Percentiles rank a stretch among this genome's conserved stretches.
These are phyloP conservation scores for Corylus americana DNA, from an alignment of 306 rosid genomes.

Conservation along the genomic window DNA sequence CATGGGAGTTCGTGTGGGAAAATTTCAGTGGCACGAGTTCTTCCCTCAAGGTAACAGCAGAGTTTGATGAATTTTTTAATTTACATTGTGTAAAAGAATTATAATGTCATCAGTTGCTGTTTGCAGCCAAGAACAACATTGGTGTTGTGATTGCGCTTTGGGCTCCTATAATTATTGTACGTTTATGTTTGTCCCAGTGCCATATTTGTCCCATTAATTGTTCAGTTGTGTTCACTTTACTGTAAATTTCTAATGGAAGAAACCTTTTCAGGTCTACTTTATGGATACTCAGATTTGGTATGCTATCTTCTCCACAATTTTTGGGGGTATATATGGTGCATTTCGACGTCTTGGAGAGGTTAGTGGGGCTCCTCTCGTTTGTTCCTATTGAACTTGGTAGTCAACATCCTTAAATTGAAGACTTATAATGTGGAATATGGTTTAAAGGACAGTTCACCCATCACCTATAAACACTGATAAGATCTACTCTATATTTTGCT, in stretches of 20 bases:
- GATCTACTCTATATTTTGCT: neutral
- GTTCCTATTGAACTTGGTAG: constrained; percentile 14
- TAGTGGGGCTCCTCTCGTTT: constrained; percentile 32
- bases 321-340: constrained; percentile 96
- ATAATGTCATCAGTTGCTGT: constrained; percentile 34
- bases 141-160: constrained; percentile 90
- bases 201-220: constrained; percentile 14
- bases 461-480: neutral
- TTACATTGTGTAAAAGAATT: constrained; percentile 22
- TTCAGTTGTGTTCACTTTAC: constrained; percentile 21
- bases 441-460: neutral
- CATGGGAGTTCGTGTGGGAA: constrained; percentile 50
- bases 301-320: constrained; percentile 89
- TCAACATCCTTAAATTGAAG: neutral
- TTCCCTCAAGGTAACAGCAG: constrained; percentile 77
- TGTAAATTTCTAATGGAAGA: constrained; percentile 5
- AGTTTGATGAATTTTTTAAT: constrained; percentile 12
- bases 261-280: constrained; percentile 76
- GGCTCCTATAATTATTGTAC: constrained; percentile 91
- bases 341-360: constrained; percentile 98
- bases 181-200: constrained; percentile 34
- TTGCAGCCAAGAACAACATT: constrained; percentile 79
- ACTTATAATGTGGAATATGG: neutral
- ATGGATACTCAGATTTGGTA: constrained; percentile 99
- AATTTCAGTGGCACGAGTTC: constrained; percentile 87